Percentiles rank a stretch among this genome's conserved stretches.
These are phyloP conservation scores for Articulospora tetracladia DNA, from an alignment of 495 filamentous ascomycete species.

Conservation along the genomic window DNA sequence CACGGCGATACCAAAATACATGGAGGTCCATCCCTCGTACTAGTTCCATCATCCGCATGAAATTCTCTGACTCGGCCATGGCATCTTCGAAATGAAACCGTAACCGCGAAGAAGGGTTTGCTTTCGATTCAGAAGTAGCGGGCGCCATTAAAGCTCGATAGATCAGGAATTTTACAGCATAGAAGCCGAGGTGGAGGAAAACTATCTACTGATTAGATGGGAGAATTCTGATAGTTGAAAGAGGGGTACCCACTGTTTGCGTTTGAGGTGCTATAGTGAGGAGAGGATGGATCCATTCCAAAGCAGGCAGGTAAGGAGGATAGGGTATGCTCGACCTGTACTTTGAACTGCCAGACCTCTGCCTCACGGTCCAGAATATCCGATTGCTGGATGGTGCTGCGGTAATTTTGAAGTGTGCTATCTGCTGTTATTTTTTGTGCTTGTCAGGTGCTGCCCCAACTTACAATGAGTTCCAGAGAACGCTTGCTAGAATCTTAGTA, in stretches of 20 bases:
- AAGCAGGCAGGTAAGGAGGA: background rate
- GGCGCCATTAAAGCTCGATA: slow-evolving; percentile 21
- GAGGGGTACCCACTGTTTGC: background rate
- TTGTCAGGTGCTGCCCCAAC: background rate
- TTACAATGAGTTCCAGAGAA: slow-evolving; percentile 6
- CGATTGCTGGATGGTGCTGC: background rate
- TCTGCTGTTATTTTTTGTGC: background rate
- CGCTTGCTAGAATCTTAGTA: slow-evolving; percentile 3
- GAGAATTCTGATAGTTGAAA: slow-evolving; percentile 1
- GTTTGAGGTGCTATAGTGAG: background rate
- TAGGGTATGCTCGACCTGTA: background rate
- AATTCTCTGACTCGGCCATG: slow-evolving; percentile 11
- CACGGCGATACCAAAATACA: slow-evolving; percentile 21
- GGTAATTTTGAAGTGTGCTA: slow-evolving; percentile 8
- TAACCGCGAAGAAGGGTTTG: slow-evolving; percentile 14
- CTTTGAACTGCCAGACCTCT: background rate
- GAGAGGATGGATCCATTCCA: background rate
- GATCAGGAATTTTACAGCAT: slow-evolving; percentile 18
- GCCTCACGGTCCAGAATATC: background rate
- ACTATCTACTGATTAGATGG: background rate
- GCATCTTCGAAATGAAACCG: slow-evolving; percentile 12
- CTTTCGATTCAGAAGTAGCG: slow-evolving; percentile 15
- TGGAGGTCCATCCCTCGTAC: slow-evolving; percentile 8
- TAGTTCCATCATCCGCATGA: slow-evolving; percentile 12
- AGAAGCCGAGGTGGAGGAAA: slow-evolving; percentile 16